Base-by-base conservation (phyloP, 2,329 filamentous ascomycete species). In the Albifimbria verrucaria region DNA sequence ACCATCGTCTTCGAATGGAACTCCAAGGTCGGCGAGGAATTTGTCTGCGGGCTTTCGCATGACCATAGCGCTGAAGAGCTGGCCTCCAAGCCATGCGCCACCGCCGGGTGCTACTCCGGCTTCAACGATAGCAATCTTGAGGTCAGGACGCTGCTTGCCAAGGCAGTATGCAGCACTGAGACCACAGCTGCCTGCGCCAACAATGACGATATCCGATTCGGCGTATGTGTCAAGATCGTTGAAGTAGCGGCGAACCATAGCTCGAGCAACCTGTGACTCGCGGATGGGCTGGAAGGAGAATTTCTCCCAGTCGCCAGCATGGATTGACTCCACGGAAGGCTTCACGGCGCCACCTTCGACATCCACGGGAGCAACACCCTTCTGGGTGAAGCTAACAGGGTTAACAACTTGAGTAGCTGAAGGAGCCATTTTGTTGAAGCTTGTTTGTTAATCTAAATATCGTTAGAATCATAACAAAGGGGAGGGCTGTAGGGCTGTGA, bases 181-280 rank as follows among this genome's bases (percentile, higher is more conserved):
- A 61, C 92, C 92, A 68, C 92, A 96, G 25, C 89, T 93, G 48
- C 92, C 92, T 26, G 92, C 92, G 54, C 92, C 92, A 59, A 96
- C 82, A 68, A 96, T 96, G 77, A 96, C 92, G 66, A 96, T 87
- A 79, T 96, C 92, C 47, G 89, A 91, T 77, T 96, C 92, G 70
- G 92, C 91, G 68, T 96, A 94, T 56, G 75, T 83, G 78, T 96
- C 90, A 51, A 97, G 79, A 75, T 97, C 92, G 64, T 84, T 75
- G 72, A 96, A 96, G 86, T 96, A 97, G 69, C 92, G 90, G 50
- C 89, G 83, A 51, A 90, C 93, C 92, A 96, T 96, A 70, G 92
- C 91, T 58, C 92, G 90, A 49, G 90, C 93, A 69, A 96, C 92
- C 75, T 95, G 90, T 60, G 85, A 90, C 82, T 96, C 92, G 61